Evolutionary conservation across 225 moss, liverwort and hornwort species (phyloP).

Genomic region (Pseudoscleropodium purum): DNA sequence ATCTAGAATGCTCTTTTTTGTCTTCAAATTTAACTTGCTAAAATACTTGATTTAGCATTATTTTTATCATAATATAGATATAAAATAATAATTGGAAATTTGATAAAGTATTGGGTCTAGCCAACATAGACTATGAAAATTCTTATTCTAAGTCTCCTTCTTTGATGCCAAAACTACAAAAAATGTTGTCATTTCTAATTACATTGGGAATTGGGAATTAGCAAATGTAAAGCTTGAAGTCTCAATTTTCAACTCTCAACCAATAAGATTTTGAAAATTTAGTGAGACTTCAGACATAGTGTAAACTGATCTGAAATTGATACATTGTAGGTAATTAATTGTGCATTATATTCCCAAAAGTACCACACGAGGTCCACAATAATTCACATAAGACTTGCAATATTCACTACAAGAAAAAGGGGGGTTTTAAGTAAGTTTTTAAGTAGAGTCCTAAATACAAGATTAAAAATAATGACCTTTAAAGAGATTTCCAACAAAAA

Average conservation of each 20-base stretch:
- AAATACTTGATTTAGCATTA: background rate
- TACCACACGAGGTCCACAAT: too few species aligned
- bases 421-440: too few species aligned
- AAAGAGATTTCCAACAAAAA: too few species aligned
- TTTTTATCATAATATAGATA: background rate
- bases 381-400: too few species aligned
- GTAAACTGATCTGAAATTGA: fast-evolving
- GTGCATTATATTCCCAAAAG: too few species aligned
- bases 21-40: background rate
- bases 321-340: background rate
- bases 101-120: background rate
- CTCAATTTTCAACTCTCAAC: background rate
- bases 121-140: background rate
- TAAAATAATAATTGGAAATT: background rate
- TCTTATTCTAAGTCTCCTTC: background rate
- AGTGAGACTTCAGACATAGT: background rate
- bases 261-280: background rate
- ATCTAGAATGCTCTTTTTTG: background rate
- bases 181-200: background rate
- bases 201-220: background rate
- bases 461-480: too few species aligned
- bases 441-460: too few species aligned
- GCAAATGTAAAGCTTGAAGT: background rate
- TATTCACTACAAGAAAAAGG: too few species aligned
- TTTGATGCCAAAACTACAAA: background rate